Percentiles rank a stretch among this genome's conserved stretches.
phyloP scores from a whole-genome alignment of 495 filamentous ascomycete species.

The Bacidia gigantensis region DNA sequence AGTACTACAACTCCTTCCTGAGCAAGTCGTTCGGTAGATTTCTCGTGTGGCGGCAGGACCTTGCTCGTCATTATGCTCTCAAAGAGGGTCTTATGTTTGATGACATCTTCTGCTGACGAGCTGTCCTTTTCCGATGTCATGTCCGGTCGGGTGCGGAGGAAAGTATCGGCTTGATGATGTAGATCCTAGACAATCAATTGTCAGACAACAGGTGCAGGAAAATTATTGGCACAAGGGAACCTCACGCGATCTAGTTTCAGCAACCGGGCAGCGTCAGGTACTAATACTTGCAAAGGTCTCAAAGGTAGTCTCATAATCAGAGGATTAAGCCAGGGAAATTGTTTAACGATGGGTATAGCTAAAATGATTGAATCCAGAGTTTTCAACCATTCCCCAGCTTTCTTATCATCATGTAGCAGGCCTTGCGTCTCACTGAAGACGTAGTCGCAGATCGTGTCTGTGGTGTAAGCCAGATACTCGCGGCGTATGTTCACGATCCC shows the following conservation, averaged over 20 bases:
- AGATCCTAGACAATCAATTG: too few species aligned
- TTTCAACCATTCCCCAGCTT: background rate
- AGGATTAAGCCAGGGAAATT: conserved; percentile 14
- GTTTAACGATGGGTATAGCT: conserved; percentile 8
- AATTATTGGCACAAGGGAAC: too few species aligned
- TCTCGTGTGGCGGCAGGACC: conserved; percentile 13
- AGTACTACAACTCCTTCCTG: conserved; percentile 22
- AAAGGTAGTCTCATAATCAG: conserved; percentile 4
- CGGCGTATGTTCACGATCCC: conserved; percentile 24
- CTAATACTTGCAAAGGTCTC: background rate
- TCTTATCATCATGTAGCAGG: conserved; percentile 12
- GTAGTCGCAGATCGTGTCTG: conserved; percentile 32
- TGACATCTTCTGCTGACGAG: background rate
- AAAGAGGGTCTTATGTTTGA: conserved; percentile 16
- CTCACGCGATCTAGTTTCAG: conserved; percentile 6
- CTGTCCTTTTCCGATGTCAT: too few species aligned
- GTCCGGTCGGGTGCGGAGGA: background rate
- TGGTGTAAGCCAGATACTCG: conserved; percentile 27
- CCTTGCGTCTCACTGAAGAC: conserved; percentile 20
- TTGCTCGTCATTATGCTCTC: conserved; percentile 16
- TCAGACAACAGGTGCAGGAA: too few species aligned
- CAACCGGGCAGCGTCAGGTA: conserved; percentile 10
- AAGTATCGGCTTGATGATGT: background rate
- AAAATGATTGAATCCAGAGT: background rate
- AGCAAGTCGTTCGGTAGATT: conserved; percentile 17